Percentiles rank a stretch among this genome's conserved stretches.
phyloP scores from a whole-genome alignment of 208 protist species.

The Wallacemonas sp. region DNA sequence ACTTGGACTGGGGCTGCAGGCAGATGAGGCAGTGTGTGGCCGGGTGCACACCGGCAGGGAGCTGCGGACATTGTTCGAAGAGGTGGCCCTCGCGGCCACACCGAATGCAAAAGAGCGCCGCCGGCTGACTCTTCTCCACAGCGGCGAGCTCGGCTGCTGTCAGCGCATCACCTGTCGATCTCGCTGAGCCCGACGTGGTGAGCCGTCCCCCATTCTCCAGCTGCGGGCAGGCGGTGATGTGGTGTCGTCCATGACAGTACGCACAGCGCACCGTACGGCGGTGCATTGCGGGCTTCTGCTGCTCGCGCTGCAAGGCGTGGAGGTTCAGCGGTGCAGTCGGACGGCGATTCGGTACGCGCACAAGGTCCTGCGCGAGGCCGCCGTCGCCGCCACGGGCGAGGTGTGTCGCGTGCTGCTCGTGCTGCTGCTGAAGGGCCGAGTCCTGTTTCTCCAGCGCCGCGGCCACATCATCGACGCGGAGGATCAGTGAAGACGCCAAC shows the following conservation, averaged over 20 bases:
- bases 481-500: background rate
- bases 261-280: conserved; percentile 67
- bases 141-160: conserved; percentile 15
- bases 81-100: conserved; percentile 64
- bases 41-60: conserved; percentile 41
- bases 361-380: conserved; percentile 9
- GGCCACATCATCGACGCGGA: conserved; percentile 23
- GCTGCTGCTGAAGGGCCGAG: too few relatives aligned
- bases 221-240: conserved; percentile 72
- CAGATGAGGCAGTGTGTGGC: conserved; percentile 69
- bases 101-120: conserved; percentile 64
- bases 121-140: background rate
- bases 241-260: conserved; percentile 79
- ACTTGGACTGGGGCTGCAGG: conserved; percentile 21
- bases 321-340: conserved; percentile 47
- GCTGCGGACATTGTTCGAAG: conserved; percentile 36
- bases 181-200: background rate
- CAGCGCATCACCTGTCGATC: background rate
- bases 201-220: conserved; percentile 14
- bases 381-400: background rate
- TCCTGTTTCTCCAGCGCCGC: too few relatives aligned
- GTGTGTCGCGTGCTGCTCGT: too few relatives aligned
- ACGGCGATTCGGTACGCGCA: conserved; percentile 57
- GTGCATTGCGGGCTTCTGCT: conserved; percentile 56
- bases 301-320: conserved; percentile 46